phyloP scores from a whole-genome alignment of 2,329 filamentous ascomycete genomes.

The Phoma sp. region DNA sequence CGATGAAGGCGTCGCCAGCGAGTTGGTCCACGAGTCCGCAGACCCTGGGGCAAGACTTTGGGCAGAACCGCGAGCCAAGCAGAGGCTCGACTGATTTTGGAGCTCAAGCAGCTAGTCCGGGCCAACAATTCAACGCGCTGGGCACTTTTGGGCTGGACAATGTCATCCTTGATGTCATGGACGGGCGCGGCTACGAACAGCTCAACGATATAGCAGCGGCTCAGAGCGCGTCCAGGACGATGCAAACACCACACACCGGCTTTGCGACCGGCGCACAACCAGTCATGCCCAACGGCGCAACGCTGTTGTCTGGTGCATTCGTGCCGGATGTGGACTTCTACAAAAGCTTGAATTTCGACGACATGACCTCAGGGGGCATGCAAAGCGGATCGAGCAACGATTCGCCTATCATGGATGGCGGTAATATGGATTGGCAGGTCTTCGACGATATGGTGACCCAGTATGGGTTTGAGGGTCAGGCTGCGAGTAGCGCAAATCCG shows the following conservation, averaged over 20 bases:
- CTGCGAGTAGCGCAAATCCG: neutral
- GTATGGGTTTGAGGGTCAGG: slow-evolving; percentile 51
- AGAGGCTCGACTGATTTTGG: neutral
- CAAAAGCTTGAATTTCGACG: slow-evolving; percentile 1
- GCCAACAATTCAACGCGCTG: slow-evolving; percentile 29
- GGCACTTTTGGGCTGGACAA: slow-evolving; percentile 34
- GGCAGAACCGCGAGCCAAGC: neutral
- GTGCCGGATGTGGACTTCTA: slow-evolving; percentile 3
- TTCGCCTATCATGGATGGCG: slow-evolving; percentile 44
- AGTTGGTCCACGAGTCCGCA: slow-evolving; percentile 33
- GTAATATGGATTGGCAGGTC: slow-evolving; percentile 54
- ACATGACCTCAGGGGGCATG: slow-evolving; percentile 26
- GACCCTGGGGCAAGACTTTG: neutral
- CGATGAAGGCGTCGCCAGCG: slow-evolving; percentile 20
- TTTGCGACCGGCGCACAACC: slow-evolving; percentile 6
- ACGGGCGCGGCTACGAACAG: slow-evolving; percentile 11
- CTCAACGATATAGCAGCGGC: neutral
- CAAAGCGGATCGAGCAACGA: slow-evolving; percentile 16
- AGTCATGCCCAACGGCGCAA: neutral
- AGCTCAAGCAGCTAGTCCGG: slow-evolving; percentile 8
- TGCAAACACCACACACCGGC: slow-evolving; percentile 4
- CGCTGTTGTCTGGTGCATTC: slow-evolving; percentile 1
- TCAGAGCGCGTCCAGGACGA: neutral
- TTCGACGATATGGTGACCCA: slow-evolving; percentile 57
- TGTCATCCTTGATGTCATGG: slow-evolving; percentile 39